phyloP scores from a whole-genome alignment of 768 basidiomycete genomes.

The Suillus sp. region DNA sequence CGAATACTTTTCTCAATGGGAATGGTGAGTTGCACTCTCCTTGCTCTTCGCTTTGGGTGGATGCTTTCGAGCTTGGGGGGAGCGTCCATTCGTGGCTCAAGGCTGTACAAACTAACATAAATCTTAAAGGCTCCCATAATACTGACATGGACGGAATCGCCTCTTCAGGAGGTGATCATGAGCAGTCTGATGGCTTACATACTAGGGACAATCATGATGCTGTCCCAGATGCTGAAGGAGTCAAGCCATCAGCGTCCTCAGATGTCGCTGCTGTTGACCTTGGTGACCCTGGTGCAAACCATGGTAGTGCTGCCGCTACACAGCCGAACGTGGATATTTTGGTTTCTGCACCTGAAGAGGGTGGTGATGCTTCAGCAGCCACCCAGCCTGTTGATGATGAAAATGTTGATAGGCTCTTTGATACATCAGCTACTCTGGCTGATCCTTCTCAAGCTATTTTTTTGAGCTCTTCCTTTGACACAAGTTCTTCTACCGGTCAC shows the following conservation, averaged over 20 bases:
- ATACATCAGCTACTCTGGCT: slow-evolving; percentile 26
- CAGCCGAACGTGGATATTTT: slow-evolving; percentile 26
- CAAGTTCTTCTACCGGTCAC: slow-evolving; percentile 51
- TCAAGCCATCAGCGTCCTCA: slow-evolving; percentile 29
- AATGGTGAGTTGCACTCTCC: slow-evolving; percentile 55
- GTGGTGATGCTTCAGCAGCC: slow-evolving; percentile 22
- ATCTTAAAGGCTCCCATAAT: slow-evolving; percentile 41
- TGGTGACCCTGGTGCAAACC: slow-evolving; percentile 15
- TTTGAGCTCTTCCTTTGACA: slow-evolving; percentile 39
- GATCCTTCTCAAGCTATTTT: slow-evolving; percentile 37
- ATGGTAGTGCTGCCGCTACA: slow-evolving; percentile 24
- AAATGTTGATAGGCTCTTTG: slow-evolving; percentile 22
- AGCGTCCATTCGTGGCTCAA: slow-evolving; percentile 41
- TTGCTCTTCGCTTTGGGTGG: slow-evolving; percentile 44
- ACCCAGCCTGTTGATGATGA: slow-evolving; percentile 26
- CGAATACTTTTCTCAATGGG: slow-evolving; percentile 36
- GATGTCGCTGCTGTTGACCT: slow-evolving; percentile 20
- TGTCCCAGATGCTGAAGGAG: slow-evolving; percentile 26
- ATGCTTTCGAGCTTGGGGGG: slow-evolving; percentile 44
- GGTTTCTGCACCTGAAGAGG: slow-evolving; percentile 24
- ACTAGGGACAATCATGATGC: slow-evolving; percentile 19
- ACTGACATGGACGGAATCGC: slow-evolving; percentile 38
- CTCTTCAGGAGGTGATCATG: slow-evolving; percentile 32
- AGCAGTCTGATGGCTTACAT: slow-evolving; percentile 20
- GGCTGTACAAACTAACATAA: slow-evolving; percentile 62